These are phyloP conservation scores for Alternaria novae-zelandiae DNA, from an alignment of 2,329 filamentous ascomycete genomes.

Conservation along the genomic window DNA sequence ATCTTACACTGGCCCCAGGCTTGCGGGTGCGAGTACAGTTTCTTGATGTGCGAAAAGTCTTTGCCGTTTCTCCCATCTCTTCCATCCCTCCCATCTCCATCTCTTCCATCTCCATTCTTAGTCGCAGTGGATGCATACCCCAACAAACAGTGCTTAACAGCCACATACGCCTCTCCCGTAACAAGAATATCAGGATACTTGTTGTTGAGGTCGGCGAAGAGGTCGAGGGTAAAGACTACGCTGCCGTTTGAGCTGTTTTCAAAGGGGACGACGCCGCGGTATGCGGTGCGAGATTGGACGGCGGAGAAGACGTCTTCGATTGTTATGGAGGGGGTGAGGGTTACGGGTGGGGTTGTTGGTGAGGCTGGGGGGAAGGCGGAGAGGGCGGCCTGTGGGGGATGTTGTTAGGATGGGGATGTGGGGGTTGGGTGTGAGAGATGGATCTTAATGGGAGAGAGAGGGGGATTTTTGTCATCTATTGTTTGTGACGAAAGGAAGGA, in stretches of 20 bases:
- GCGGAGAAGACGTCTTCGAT: conserved; percentile 77
- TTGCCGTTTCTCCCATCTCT: neutral
- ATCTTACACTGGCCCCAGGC: conserved; percentile 88
- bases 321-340: conserved; percentile 52
- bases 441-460: too few species aligned
- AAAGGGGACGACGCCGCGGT: conserved; percentile 86
- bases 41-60: conserved; percentile 68
- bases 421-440: too few species aligned
- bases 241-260: conserved; percentile 96
- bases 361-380: conserved; percentile 53
- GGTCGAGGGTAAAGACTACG: conserved; percentile 87
- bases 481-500: neutral
- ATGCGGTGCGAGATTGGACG: conserved; percentile 70
- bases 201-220: conserved; percentile 76
- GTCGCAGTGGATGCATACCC: conserved; percentile 49
- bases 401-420: neutral
- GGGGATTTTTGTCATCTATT: too few species aligned
- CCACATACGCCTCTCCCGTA: conserved; percentile 82
- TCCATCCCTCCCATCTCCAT: neutral
- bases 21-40: conserved; percentile 92
- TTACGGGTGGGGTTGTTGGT: conserved; percentile 22
- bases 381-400: conserved; percentile 60
- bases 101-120: neutral
- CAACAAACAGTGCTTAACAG: conserved; percentile 87
- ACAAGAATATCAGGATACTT: conserved; percentile 74